Conservation (phyloP, 495 filamentous ascomycete species). For the Penicillium coprophilum region DNA sequence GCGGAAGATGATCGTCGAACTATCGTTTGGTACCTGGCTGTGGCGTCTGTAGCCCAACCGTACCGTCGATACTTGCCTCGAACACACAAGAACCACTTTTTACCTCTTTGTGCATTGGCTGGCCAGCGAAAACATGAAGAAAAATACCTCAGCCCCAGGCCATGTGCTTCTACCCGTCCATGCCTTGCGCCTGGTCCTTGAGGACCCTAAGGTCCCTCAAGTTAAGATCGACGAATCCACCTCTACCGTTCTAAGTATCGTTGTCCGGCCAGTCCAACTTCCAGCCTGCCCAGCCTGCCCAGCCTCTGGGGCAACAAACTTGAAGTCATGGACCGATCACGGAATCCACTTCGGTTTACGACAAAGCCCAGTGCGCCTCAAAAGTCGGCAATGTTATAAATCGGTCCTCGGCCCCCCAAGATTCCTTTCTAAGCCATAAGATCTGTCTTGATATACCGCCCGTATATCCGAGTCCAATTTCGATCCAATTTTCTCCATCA, state of each 20-base stretch:
- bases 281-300: constrained; percentile 15
- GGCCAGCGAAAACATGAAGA: constrained; percentile 1
- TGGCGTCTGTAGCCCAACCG: constrained; percentile 13
- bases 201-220: constrained; percentile 1
- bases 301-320: constrained; percentile 2
- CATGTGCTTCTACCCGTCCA: constrained; percentile 4
- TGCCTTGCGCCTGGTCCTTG: constrained; percentile 10
- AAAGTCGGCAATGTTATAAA: constrained; percentile 18
- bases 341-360: constrained; percentile 11
- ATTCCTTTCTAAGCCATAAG: background rate
- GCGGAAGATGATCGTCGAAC: constrained; percentile 24
- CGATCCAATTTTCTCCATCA: constrained; percentile 8
- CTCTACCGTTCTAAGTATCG: background rate
- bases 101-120: constrained; percentile 1
- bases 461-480: constrained; percentile 6
- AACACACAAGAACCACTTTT: constrained; percentile 7
- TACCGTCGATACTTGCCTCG: constrained; percentile 20
- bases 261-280: background rate
- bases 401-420: background rate
- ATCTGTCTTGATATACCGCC: constrained; percentile 8
- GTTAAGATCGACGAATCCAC: constrained; percentile 20
- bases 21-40: constrained; percentile 12
- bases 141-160: constrained; percentile 16
- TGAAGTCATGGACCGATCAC: constrained; percentile 25
- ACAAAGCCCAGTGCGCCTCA: background rate